Conservation (phyloP, 306 rosid species). For the Rosa chinensis region DNA sequence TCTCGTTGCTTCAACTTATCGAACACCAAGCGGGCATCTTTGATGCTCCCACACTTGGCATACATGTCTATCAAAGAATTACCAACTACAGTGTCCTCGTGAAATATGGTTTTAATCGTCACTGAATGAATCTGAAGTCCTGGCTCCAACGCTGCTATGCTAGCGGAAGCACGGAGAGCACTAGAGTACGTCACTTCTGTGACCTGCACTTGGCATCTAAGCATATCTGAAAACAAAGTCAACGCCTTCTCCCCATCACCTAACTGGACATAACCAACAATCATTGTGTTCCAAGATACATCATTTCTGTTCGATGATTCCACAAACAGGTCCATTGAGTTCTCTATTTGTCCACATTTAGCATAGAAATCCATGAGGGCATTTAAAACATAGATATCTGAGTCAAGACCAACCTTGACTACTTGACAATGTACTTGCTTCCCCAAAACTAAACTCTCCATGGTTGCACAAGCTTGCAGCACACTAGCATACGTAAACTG, state of each 20-base stretch:
- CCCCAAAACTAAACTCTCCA: constrained; percentile 32
- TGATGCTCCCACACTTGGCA: constrained; percentile 51
- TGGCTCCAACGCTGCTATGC: constrained; percentile 39
- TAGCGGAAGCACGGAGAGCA: constrained; percentile 49
- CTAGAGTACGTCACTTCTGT: constrained; percentile 55
- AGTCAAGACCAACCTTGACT: constrained; percentile 38
- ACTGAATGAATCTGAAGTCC: constrained; percentile 54
- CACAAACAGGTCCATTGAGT: constrained; percentile 39
- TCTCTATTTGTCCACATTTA: constrained; percentile 43
- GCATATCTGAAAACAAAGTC: constrained; percentile 38
- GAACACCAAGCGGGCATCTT: constrained; percentile 41
- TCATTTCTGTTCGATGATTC: constrained; percentile 34
- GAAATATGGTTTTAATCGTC: constrained; percentile 43
- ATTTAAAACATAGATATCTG: constrained; percentile 46
- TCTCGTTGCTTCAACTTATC: constrained; percentile 38
- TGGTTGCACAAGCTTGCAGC: constrained; percentile 48
- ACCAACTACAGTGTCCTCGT: constrained; percentile 39
- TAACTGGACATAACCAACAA: constrained; percentile 44
- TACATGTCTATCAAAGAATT: constrained; percentile 56
- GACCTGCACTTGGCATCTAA: constrained; percentile 31
- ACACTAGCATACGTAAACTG: constrained; percentile 46
- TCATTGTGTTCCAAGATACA: constrained; percentile 54
- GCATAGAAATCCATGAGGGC: constrained; percentile 54
- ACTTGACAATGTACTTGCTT: constrained; percentile 43
- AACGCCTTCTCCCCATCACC: constrained; percentile 49